phyloP scores from a whole-genome alignment of 768 basidiomycete species.

The Postia placenta region DNA sequence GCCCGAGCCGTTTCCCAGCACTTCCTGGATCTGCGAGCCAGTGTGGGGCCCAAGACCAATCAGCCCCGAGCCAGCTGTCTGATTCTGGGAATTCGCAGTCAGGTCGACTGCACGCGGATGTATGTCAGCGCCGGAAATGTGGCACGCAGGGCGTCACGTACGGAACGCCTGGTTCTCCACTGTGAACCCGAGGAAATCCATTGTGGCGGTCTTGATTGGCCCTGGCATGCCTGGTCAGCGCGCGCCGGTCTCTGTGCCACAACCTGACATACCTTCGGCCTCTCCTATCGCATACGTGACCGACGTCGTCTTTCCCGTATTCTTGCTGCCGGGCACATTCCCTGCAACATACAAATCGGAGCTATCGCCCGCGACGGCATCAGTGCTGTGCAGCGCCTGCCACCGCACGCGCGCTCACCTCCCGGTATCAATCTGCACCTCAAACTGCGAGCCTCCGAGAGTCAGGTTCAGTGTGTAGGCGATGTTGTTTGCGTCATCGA shows the following conservation, averaged over 20 bases:
- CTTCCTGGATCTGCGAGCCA: conserved; percentile 41
- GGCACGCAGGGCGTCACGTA: conserved; percentile 22
- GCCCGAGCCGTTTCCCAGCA: conserved; percentile 32
- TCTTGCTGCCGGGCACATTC: conserved; percentile 31
- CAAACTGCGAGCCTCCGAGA: conserved; percentile 27
- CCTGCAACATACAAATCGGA: conserved; percentile 62
- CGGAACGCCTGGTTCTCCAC: conserved; percentile 42
- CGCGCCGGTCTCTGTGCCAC: background rate
- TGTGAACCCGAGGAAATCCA: conserved; percentile 39
- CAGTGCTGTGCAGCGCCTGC: background rate
- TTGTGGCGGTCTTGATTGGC: conserved; percentile 34
- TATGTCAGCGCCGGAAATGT: background rate
- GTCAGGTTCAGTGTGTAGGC: conserved; percentile 34
- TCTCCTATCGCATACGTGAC: conserved; percentile 51
- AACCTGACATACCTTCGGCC: conserved; percentile 37
- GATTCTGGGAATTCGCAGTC: conserved; percentile 19
- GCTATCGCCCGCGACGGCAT: conserved; percentile 25
- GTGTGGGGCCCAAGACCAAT: conserved; percentile 59
- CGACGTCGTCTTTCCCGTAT: conserved; percentile 31
- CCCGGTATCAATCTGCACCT: conserved; percentile 40
- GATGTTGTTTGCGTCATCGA: conserved; percentile 28
- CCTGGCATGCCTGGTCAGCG: conserved; percentile 24
- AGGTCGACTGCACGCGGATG: conserved; percentile 32
- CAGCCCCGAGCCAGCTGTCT: conserved; percentile 32
- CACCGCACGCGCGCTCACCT: conserved; percentile 25